Percentiles rank a stretch among this genome's conserved stretches.
Conservation (phyloP, 2,329 filamentous ascomycete species). For the Cyphellophora europaea region DNA sequence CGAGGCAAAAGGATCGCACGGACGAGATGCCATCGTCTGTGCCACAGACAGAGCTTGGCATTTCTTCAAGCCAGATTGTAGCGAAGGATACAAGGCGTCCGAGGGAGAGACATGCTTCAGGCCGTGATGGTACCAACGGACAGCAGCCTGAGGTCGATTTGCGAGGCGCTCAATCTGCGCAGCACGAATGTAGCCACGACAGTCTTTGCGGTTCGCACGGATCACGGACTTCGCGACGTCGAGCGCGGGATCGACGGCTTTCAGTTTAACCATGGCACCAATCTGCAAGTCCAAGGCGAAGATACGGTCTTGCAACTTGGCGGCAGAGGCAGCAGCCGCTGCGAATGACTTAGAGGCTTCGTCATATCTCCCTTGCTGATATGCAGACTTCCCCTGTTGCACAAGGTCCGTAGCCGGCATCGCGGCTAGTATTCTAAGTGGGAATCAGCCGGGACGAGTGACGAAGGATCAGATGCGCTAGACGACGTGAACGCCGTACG, state of each 20-base stretch:
- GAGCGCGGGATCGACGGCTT: slow-evolving; percentile 40
- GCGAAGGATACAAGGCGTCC: slow-evolving; percentile 17
- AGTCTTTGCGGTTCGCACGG: slow-evolving; percentile 37
- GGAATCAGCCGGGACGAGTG: too few species aligned
- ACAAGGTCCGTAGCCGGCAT: too few species aligned
- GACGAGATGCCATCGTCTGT: slow-evolving; percentile 20
- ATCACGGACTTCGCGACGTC: slow-evolving; percentile 51
- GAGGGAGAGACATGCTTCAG: slow-evolving; percentile 39
- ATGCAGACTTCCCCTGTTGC: neutral
- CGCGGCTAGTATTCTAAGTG: too few species aligned
- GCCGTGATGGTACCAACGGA: slow-evolving; percentile 50
- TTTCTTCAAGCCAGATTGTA: slow-evolving; percentile 14
- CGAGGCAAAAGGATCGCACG: slow-evolving; percentile 40
- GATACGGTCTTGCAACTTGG: slow-evolving; percentile 5
- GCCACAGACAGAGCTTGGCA: slow-evolving; percentile 37
- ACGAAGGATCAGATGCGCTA: too few species aligned
- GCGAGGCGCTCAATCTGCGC: slow-evolving; percentile 37
- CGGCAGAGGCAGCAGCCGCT: slow-evolving; percentile 3
- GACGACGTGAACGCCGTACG: too few species aligned
- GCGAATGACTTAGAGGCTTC: slow-evolving; percentile 4
- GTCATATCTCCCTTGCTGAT: slow-evolving; percentile 3
- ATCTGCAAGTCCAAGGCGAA: slow-evolving; percentile 29
- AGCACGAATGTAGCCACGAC: slow-evolving; percentile 50
- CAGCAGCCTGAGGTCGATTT: slow-evolving; percentile 42
- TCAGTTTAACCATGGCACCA: slow-evolving; percentile 35